phyloP scores from a whole-genome alignment of 805 yeast genomes.

The Metschnikowia gelsemii region DNA sequence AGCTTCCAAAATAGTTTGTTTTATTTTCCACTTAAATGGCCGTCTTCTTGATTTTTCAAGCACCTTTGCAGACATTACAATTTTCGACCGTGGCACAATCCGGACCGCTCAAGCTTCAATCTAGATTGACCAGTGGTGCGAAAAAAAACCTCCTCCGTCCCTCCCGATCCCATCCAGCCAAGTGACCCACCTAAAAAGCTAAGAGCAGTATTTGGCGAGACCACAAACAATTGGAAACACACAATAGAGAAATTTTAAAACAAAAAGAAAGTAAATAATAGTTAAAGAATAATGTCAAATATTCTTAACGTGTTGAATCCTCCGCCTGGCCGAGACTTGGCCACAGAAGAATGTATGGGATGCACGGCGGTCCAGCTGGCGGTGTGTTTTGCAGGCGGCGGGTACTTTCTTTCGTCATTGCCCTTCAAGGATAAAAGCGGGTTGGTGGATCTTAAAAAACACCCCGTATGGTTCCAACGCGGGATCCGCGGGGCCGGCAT shows the following conservation, averaged over 20 bases:
- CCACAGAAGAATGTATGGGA: slow-evolving; percentile 57
- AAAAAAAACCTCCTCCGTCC: too few species aligned
- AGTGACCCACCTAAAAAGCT: too few species aligned
- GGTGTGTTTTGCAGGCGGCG: slow-evolving; percentile 59
- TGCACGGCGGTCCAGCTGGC: slow-evolving; percentile 67
- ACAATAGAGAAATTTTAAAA: not conserved
- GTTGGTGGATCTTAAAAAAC: slow-evolving; percentile 29
- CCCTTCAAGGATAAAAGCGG: slow-evolving; percentile 50
- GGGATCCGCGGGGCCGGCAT: slow-evolving; percentile 54
- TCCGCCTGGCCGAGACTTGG: slow-evolving; percentile 42
- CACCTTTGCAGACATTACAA: too few species aligned
- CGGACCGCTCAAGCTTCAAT: too few species aligned
- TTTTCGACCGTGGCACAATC: too few species aligned
- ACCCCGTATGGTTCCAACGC: slow-evolving; percentile 64
- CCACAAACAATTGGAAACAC: too few species aligned
- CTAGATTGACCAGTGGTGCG: too few species aligned
- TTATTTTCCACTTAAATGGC: too few species aligned
- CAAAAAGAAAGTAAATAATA: not conserved
- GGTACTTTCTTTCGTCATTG: slow-evolving; percentile 56
- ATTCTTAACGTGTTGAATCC: slow-evolving; percentile 54
- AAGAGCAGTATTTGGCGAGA: too few species aligned
- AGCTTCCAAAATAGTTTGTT: too few species aligned
- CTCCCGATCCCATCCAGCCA: too few species aligned
- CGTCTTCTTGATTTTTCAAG: too few species aligned
- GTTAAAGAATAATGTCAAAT: slow-evolving; percentile 37